Conservation (phyloP, 306 rosid species). For the Inga leiocalycina region DNA sequence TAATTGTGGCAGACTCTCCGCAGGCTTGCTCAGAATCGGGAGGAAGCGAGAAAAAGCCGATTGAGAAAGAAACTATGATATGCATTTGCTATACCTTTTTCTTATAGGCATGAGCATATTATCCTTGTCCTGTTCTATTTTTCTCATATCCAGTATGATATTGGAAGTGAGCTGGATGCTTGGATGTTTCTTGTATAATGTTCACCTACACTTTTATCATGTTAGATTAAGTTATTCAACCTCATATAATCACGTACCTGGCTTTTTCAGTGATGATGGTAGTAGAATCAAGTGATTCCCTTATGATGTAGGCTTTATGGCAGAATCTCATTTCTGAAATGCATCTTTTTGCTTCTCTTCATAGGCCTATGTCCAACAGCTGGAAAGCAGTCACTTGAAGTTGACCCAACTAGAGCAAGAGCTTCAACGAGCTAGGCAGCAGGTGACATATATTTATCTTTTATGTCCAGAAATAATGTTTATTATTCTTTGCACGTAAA, state of each 20-base stretch:
- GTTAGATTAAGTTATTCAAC: background rate
- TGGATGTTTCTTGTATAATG: background rate
- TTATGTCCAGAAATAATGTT: background rate
- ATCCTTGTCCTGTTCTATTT: background rate
- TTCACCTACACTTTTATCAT: background rate
- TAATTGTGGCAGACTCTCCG: slow-evolving; percentile 77
- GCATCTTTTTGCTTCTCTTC: slow-evolving; percentile 10
- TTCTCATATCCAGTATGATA: background rate
- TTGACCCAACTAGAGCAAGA: slow-evolving; percentile 95
- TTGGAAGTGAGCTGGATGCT: background rate
- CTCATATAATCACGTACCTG: background rate
- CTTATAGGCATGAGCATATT: background rate
- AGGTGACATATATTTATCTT: slow-evolving; percentile 53
- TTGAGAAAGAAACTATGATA: no score
- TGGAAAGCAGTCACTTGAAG: slow-evolving; percentile 97
- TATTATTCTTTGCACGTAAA: background rate
- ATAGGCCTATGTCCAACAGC: slow-evolving; percentile 95
- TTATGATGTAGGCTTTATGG: slow-evolving; percentile 19
- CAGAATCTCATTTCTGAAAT: slow-evolving; percentile 17
- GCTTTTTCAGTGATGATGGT: background rate
- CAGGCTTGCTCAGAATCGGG: slow-evolving; percentile 96
- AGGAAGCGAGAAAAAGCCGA: slow-evolving; percentile 98
- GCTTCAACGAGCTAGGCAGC: slow-evolving; percentile 98
- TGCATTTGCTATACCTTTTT: no score
- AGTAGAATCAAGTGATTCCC: slow-evolving; percentile 21